These are phyloP conservation scores for Penicillium bialowiezense DNA, from an alignment of 495 filamentous ascomycete species.

Conservation along the genomic window DNA sequence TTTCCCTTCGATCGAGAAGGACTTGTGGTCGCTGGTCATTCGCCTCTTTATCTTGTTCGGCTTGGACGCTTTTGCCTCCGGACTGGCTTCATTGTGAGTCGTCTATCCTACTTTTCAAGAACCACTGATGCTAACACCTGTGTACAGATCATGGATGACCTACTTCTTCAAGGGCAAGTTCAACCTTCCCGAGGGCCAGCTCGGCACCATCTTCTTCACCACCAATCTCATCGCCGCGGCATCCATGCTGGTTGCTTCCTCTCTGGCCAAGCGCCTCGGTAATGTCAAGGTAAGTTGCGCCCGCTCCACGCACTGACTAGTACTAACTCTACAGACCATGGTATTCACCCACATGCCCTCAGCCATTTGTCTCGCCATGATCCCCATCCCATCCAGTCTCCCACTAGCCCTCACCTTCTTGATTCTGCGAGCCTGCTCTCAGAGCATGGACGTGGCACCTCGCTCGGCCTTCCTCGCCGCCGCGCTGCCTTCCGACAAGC, in stretches of 20 bases:
- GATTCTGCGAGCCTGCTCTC: slow-evolving; percentile 64
- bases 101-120: neutral
- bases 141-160: slow-evolving; percentile 61
- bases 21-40: slow-evolving; percentile 59
- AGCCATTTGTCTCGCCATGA: slow-evolving; percentile 65
- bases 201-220: slow-evolving; percentile 67
- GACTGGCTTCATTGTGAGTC: slow-evolving; percentile 66
- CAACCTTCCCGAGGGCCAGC: slow-evolving; percentile 60
- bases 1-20: slow-evolving; percentile 52
- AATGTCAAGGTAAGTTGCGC: slow-evolving; percentile 59
- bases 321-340: slow-evolving; percentile 67
- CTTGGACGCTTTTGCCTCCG: slow-evolving; percentile 75
- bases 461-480: slow-evolving; percentile 76
- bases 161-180: slow-evolving; percentile 82
- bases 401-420: slow-evolving; percentile 60
- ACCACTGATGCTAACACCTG: slow-evolving; percentile 2
- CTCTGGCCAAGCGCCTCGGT: slow-evolving; percentile 73
- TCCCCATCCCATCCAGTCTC: slow-evolving; percentile 57
- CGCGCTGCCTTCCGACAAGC: slow-evolving; percentile 65
- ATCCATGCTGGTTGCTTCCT: slow-evolving; percentile 70
- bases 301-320: too few species aligned
- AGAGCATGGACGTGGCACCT: slow-evolving; percentile 81
- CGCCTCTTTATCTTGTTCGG: slow-evolving; percentile 73
- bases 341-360: slow-evolving; percentile 82
- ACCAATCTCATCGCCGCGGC: slow-evolving; percentile 64